Base-by-base conservation (phyloP, 208 protist genomes). In the Wallacemonas sp. region DNA sequence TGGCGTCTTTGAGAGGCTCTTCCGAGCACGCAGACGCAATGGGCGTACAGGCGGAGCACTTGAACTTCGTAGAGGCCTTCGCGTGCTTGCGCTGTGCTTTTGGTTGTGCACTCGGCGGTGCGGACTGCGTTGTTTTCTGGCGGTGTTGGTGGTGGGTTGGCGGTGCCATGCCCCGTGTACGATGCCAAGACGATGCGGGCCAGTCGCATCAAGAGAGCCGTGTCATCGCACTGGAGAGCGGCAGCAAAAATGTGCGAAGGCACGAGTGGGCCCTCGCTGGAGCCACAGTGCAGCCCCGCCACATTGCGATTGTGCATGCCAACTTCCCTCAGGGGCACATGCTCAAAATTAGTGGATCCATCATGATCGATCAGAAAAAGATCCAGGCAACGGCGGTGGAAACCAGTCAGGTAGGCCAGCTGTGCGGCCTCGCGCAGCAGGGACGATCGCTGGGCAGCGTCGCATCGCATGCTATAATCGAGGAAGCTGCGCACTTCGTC, bases 381-480 rank as follows among this genome's bases (percentile, higher is more conserved):
- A 62, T 82, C 68, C n/a, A 86, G 58, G 45, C 75, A 86, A 68
- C 51, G 51, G 30, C 51, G 51, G 1, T 58, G 30, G 41, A 58
- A 58, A 5, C 51, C 51, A 12, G 51, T 21, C 51, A 58, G 8
- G 30, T 58, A 58, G 17, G 51, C 51, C 31, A 58, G 51, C 17
- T 58, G 51, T n/a, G 30, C 19, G 5, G 51, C 51, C 4, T 39
- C 15, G 30, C 41, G 51, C 24, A 58, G 51, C 6, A 34, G 6
- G 4, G 6, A 2, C 1, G 51, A 9, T 11, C 51, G 51, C 30
- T 42, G 51, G 30, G 51, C 19, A 8, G 28, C 28, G 5, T 58
- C 51, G 51, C 51, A 41, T 12, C 51, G 51, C 26, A 58, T 14
- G 51, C 24, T 27, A 19, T 26, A 58, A 31, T 58, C 51, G 14